Base-by-base conservation (phyloP, 2,329 filamentous ascomycete species). In the Fusarium sp. region DNA sequence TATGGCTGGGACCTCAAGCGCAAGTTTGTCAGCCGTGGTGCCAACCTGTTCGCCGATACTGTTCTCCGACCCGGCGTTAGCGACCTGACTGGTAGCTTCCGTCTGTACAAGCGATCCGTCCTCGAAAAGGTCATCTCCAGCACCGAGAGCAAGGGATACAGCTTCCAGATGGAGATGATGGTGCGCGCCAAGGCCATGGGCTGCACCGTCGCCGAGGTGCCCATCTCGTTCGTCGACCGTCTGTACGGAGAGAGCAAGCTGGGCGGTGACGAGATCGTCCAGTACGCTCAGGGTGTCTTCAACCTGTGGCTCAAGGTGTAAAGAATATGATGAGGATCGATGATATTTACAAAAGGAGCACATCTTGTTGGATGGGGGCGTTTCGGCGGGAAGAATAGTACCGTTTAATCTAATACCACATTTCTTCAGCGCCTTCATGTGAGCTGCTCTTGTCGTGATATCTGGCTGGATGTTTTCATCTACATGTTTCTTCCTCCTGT, bases 131-230 rank as follows among this genome's bases (percentile, higher is more conserved):
- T 97, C 68, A 98, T 99, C 79, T 87, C 89, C 80, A 94, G 90
- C 84, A 98, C 95, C 10, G 93, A 98, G 88, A 97, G 94, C 82
- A 98, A 98, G 86, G 97, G 97, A 4, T 99, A 98, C 84, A 96
- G 94, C 45, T 99, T 99, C 88, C 97, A 99, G 91, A 99, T 99
- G 97, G 96, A 98, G 89, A 93, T 99, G 92, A 98, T 98, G 92
- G 96, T 98, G 10, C 90, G 95, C 72, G 97, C 97, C 37, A 98
- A 98, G 90, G 94, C 93, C 18, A 95, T 98, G 94, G 96, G 97
- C 1, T 97, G 91, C 86, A 94, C 92, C 41, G 96, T 99, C 35
- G 94, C 94, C 18, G 97, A 99, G 88, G 96, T 98, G 71, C 97
- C 97, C 14, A 99, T 99, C 77, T 94, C 91, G 27, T 99, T 99